These are phyloP conservation scores for Fomitopsis serialis DNA, from an alignment of 768 basidiomycete species.

Conservation along the genomic window DNA sequence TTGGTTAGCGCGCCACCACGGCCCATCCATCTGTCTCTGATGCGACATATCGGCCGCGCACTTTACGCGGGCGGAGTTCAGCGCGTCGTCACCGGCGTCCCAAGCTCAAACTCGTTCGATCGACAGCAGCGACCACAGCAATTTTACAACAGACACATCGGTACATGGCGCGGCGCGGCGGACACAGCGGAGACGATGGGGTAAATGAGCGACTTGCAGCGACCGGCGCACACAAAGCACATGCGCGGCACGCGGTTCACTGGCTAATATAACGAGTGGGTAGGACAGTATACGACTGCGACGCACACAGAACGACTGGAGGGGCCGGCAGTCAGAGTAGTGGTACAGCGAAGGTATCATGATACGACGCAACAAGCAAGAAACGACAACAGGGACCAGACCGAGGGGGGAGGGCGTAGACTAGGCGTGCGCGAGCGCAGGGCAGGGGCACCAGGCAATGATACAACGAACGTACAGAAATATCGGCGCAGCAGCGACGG, in stretches of 20 bases:
- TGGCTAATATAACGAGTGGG: constrained; percentile 1
- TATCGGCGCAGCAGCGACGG: background rate
- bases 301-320: background rate
- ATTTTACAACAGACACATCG: no score
- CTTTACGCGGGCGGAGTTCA: background rate
- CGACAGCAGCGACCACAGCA: no score
- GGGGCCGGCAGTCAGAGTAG: constrained; percentile 1
- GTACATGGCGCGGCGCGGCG: no score
- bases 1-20: no score
- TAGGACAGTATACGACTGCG: background rate
- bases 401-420: background rate
- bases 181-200: background rate
- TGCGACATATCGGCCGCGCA: background rate
- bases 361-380: background rate
- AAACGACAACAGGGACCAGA: background rate
- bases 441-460: background rate
- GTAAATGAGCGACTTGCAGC: constrained; percentile 1
- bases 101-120: background rate
- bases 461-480: background rate
- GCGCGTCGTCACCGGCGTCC: background rate
- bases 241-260: background rate
- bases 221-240: background rate
- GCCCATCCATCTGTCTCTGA: no score
- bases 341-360: background rate
- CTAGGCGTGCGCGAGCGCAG: background rate